These are phyloP conservation scores for Arthrobotrys sphaeroides DNA, from an alignment of 2,329 filamentous ascomycete genomes.

Conservation along the genomic window DNA sequence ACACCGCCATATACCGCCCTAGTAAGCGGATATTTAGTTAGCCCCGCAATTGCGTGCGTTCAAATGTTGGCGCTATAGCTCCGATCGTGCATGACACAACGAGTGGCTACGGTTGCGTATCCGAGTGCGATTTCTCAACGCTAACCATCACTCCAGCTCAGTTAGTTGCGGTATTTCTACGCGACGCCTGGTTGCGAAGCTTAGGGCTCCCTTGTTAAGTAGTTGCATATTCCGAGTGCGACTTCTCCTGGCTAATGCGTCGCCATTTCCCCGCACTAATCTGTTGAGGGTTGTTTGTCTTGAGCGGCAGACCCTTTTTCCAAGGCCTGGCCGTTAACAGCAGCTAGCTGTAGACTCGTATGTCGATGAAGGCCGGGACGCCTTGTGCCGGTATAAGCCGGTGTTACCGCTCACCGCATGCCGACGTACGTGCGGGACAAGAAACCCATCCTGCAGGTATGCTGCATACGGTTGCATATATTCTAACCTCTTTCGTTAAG, in stretches of 20 bases:
- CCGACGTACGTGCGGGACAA: background rate
- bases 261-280: background rate
- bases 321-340: too few relatives aligned
- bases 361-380: too few relatives aligned
- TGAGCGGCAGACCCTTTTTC: background rate
- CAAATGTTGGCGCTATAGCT: background rate
- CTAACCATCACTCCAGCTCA: background rate
- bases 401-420: background rate
- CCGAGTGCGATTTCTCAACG: background rate
- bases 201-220: background rate
- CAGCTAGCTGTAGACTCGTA: too few relatives aligned
- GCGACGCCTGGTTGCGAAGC: background rate
- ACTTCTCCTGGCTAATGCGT: background rate
- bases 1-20: background rate
- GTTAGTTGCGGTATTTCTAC: conserved; percentile 1
- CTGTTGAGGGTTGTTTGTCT: background rate
- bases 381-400: background rate
- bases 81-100: conserved; percentile 4
- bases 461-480: background rate
- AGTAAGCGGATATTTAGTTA: background rate
- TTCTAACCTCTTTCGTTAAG: background rate
- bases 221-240: background rate
- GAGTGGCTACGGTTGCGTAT: background rate
- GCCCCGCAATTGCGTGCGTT: conserved; percentile 5
- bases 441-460: background rate